Conservation (phyloP, 495 filamentous ascomycete genomes). For the Penicillium simplicissimum region DNA sequence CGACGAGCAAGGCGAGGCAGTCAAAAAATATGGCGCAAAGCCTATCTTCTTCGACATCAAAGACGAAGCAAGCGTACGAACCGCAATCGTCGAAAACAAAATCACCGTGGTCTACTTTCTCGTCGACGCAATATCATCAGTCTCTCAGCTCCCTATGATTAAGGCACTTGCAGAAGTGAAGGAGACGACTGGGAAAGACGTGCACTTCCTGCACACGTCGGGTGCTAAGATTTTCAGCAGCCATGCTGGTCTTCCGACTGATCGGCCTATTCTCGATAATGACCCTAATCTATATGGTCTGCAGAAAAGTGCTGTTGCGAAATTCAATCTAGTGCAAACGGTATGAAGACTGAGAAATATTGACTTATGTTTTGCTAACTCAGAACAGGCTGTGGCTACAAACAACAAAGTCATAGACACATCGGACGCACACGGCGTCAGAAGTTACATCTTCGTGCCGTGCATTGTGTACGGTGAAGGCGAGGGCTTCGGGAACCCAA, state of each 20-base stretch:
- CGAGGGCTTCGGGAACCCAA: conserved; percentile 49
- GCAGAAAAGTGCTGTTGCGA: conserved; percentile 30
- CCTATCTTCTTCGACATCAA: conserved; percentile 37
- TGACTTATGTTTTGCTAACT: not conserved
- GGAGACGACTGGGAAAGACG: conserved; percentile 35
- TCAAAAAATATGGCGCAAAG: conserved; percentile 46
- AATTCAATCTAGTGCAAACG: conserved; percentile 4
- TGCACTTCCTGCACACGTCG: conserved; percentile 47
- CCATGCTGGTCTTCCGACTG: conserved; percentile 30
- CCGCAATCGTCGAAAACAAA: conserved; percentile 38
- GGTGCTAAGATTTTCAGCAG: conserved; percentile 40
- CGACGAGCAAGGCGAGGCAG: conserved; percentile 39
- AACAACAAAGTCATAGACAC: conserved; percentile 43
- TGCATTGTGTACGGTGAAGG: conserved; percentile 50
- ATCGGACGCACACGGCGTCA: conserved; percentile 37
- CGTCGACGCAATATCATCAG: conserved; percentile 29
- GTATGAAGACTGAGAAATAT: conserved; percentile 2
- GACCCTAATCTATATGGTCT: conserved; percentile 44
- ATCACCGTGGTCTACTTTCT: conserved; percentile 49
- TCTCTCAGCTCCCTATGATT: conserved; percentile 33
- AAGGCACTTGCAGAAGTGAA: conserved; percentile 43
- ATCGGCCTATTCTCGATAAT: conserved; percentile 42
- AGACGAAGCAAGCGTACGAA: conserved; percentile 27
- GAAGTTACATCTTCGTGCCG: conserved; percentile 49
- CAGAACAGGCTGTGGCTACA: conserved; percentile 27